Base-by-base conservation (phyloP, 192 early-diverging fungal genomes). In the Phlyctochytrium bullatum region DNA sequence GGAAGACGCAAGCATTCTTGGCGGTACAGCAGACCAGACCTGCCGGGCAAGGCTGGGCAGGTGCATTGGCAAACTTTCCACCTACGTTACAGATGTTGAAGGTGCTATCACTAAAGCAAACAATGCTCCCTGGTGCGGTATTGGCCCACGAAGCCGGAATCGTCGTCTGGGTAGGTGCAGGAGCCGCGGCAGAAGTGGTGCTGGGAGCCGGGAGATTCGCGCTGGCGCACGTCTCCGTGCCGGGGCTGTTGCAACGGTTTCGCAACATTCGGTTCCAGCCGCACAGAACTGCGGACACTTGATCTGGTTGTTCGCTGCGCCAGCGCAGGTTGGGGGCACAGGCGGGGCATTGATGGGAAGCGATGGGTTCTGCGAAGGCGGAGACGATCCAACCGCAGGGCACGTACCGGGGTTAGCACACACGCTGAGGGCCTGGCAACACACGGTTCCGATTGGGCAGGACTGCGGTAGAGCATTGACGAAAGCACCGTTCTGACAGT, bases 371-470 rank as follows among this genome's bases (percentile, higher is more conserved):
- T 27, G 50, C 10, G 23, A 12, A 3, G 3, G 62, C 30, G 24
- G 24, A 52, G 14, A 14, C 34, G 24, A 34, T 6, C n/a, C n/a
- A 25, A 28, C 50, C 4, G 65, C 47, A 28, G 50, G 20, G 23
- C 63, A 31, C 4, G 52, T 33, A n/a, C 53, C 33, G 10, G 24
- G 2, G 17, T 29, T 40, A 23, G 50, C 60, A 32, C 59, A 61
- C 60, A 36, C 30, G 36, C 52, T 59, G 27, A 64, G 25, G 53
- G 62, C 32, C 34, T 63, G 51, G 58, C 69, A 71, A 59, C 67
- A 71, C 23, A 64, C 54, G 25, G 34, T 31, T 4, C 51, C 52
- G 29, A 36, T 3, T 2, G 32, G 33, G 36, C 62, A 71, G 47
- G 51, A 34, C 29, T 57, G 52, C 12, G 52, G 1, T 0, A 51